Evolutionary conservation across 2,329 filamentous ascomycete genomes (phyloP).

Genomic region (Alternaria brassicicola): DNA sequence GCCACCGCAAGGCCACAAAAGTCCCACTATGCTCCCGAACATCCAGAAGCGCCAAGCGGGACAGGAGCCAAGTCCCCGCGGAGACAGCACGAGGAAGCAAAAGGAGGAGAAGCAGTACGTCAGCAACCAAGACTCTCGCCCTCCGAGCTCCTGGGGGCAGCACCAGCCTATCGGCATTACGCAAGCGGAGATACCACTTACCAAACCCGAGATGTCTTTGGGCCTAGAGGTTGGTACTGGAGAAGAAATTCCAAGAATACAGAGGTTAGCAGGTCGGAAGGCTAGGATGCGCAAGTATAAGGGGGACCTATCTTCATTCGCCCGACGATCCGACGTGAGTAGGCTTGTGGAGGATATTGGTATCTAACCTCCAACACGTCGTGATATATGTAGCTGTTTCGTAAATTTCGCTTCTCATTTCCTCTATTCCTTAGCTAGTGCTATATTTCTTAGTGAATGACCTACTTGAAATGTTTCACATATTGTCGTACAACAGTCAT

Average conservation of each 20-base stretch:
- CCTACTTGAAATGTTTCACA: too few species aligned
- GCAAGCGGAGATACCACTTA: neutral
- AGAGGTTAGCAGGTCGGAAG: neutral
- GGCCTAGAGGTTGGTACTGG: neutral
- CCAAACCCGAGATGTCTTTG: neutral
- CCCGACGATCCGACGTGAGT: neutral
- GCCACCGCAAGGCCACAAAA: neutral
- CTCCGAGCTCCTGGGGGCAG: neutral
- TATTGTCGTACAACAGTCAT: neutral
- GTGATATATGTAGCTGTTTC: neutral
- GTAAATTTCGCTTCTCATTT: too few species aligned
- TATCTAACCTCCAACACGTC: neutral
- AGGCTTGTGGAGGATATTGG: neutral
- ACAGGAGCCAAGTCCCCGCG: neutral
- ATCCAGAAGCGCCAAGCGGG: neutral
- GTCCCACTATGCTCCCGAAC: neutral
- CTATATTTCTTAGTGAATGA: neutral
- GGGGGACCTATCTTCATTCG: neutral
- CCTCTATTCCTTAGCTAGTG: accelerated
- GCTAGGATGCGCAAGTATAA: neutral
- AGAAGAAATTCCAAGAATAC: neutral
- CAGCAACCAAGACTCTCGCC: neutral
- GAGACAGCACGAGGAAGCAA: neutral
- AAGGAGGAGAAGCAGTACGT: neutral
- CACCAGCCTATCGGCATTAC: neutral